Base-by-base conservation (phyloP, 2,329 filamentous ascomycete genomes). In the Diaporthe sp. region DNA sequence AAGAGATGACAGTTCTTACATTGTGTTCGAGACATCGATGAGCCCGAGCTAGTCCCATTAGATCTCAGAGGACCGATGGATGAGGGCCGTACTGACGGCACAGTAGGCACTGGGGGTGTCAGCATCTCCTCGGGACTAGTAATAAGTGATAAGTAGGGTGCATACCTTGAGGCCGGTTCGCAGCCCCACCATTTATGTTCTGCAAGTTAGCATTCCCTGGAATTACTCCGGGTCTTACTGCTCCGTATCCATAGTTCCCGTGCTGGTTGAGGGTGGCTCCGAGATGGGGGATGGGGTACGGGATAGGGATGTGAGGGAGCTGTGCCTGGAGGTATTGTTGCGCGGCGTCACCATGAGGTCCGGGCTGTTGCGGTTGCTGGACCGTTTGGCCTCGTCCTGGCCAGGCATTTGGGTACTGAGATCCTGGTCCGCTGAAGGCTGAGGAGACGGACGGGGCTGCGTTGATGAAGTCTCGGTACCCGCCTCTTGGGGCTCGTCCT, bases 1-100 rank as follows among this genome's bases (percentile, higher is more conserved):
- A 90, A 89, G 31, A 91, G 86, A 22, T 92, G 91, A 77, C 93
- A 94, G 9, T 94, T 86, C 9, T 88, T 88, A 82, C 93, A 94
- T 78, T 88, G 83, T 79, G 93, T 91, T 3, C 88, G 85, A 2
- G 90, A 90, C 12, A 89, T 88, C 7, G 86, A 78, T 80, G 51
- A 47, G 47, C 39, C 49, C 9, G 42, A 53, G 60, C 51, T 68
- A 7, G 67, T 55, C 20, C 51, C 53, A 13, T 55, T 37, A 20
- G 58, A 39, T 20, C 57, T n/a, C 31, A 55, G 2, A 39, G 34
- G 49, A 6, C 37, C 61, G 31, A 4, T 20, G 17, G 37, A 17
- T 10, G 47, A 25, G 25, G 37, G 12, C 39, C 15, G 68, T 39
- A 15, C 34, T 44, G 34, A 25, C 22, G 22, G 22, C 13, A 15